Percentiles rank a stretch among this genome's conserved stretches.
phyloP scores from a whole-genome alignment of 2,329 filamentous ascomycete species.

The Stemphylium beticola region DNA sequence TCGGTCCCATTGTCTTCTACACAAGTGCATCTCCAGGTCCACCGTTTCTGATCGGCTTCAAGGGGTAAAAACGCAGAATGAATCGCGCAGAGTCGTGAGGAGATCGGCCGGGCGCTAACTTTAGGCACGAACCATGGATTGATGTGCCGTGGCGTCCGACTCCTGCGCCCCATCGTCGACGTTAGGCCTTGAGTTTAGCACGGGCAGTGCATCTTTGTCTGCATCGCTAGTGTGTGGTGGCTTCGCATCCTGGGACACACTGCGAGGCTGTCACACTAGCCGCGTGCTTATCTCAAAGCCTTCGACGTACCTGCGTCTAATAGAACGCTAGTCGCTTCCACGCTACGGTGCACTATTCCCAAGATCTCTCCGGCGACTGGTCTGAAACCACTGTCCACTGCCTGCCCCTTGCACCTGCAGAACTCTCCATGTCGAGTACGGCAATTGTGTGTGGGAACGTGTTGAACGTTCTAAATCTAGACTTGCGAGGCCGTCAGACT shows the following conservation, averaged over 20 bases:
- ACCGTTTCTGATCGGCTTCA: background rate
- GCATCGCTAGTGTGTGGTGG: constrained; percentile 4
- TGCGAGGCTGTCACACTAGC: constrained; percentile 16
- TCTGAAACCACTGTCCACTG: constrained; percentile 3
- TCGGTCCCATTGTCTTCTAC: background rate
- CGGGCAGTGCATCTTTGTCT: constrained; percentile 1
- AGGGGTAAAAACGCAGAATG: background rate
- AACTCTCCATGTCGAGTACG: background rate
- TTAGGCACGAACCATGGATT: background rate
- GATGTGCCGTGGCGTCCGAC: constrained; percentile 8
- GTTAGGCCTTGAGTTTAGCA: background rate
- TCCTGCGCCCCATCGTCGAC: background rate
- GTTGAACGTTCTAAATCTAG: constrained; percentile 14
- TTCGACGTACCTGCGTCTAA: constrained; percentile 13
- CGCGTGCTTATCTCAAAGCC: constrained; percentile 10
- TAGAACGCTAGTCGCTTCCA: background rate
- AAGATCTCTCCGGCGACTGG: background rate
- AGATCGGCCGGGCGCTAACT: constrained; percentile 18
- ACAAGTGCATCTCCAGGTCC: background rate
- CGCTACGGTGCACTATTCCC: constrained; percentile 3
- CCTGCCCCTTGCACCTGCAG: constrained; percentile 14
- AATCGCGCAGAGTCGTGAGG: constrained; percentile 1
- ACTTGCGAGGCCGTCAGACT: constrained; percentile 5
- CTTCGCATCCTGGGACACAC: background rate
- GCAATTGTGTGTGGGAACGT: constrained; percentile 3